phyloP scores from a whole-genome alignment of 495 filamentous ascomycete species.

The Acidiella bohemica region DNA sequence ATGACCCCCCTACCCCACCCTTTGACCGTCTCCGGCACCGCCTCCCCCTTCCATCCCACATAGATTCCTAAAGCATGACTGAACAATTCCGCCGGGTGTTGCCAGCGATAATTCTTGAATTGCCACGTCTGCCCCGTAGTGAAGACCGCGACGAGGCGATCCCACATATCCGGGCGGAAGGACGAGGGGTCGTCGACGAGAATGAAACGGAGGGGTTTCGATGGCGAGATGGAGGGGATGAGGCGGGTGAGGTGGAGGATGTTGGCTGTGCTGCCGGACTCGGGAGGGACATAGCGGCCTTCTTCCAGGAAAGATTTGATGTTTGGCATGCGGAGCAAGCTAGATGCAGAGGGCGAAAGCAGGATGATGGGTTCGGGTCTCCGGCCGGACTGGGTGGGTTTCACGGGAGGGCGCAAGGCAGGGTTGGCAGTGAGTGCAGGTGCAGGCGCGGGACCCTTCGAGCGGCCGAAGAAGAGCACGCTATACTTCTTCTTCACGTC shows the following conservation, averaged over 20 bases:
- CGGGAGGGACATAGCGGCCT: constrained; percentile 66
- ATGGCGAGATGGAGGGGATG: constrained; percentile 58
- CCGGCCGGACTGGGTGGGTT: constrained; percentile 32
- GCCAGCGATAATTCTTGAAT: constrained; percentile 97
- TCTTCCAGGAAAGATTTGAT: constrained; percentile 88
- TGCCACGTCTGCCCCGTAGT: constrained; percentile 98
- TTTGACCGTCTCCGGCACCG: constrained; percentile 58
- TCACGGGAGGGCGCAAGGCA: constrained; percentile 11
- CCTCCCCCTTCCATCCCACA: constrained; percentile 82
- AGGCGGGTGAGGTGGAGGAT: constrained; percentile 74
- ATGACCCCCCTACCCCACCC: constrained; percentile 76
- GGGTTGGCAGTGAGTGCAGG: constrained; percentile 30
- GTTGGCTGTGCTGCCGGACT: constrained; percentile 47
- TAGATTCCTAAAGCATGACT: constrained; percentile 74
- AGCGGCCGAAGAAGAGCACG: constrained; percentile 55
- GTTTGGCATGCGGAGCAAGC: constrained; percentile 93
- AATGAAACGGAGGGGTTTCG: constrained; percentile 75
- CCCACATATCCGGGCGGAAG: constrained; percentile 98
- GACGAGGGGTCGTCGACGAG: constrained; percentile 82
- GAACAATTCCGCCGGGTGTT: constrained; percentile 77
- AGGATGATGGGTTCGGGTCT: constrained; percentile 92
- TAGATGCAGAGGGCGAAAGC: constrained; percentile 93
- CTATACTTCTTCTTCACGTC: constrained; percentile 64
- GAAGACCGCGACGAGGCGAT: constrained; percentile 89
- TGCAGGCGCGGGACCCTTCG: constrained; percentile 14